Base-by-base conservation (phyloP, 129 eudicot genomes). In the Logfia minima region DNA sequence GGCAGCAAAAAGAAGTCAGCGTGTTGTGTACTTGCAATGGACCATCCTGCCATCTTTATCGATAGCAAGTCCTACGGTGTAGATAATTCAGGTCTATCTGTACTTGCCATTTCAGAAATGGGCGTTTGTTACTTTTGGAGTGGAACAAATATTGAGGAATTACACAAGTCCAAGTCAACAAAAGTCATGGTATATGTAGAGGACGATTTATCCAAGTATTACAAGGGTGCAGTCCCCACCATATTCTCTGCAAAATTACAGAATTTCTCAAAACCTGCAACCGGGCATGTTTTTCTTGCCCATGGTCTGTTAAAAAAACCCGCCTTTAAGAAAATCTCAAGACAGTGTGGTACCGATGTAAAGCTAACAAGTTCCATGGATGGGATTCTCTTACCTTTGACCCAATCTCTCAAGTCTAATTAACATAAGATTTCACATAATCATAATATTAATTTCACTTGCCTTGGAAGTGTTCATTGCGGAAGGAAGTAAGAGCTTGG, bases 81-180 rank as follows among this genome's bases (percentile, higher is more conserved):
- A 65, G 87, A 80, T 35, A 66, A 71, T 67, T 35, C 78, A 68
- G 96, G 92, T 74, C 82, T 91, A 58, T 89, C 84, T 37, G 83
- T 94, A 75, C 66, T 94, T 31, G 85, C 96, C 66, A 84, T 94
- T 65, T 91, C 99, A n/a, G 99, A 94, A 83, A 83, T 76, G 61
- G 99, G 99, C 52, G 85, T 89, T 26, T 87, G 96, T 75, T 91
- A 91, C 78, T 85, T 89, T 68, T 91, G 97, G 97, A 85, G 83
- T 60, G 99, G 87, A 39, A 84, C 75, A 32, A 77, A 81, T 58
- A 82, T 89, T 43, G 88, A 84, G 67, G 97, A 87, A 69, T 70
- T 94, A 71, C 86, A 75, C 35, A 83, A 78, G 66, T 82, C 88
- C 45, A 94, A 86, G 73, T 86, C 94, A 32, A 87, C 97, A 78